These are phyloP conservation scores for Dactylellina sp. DNA, from an alignment of 2,329 filamentous ascomycete genomes.

Conservation along the genomic window DNA sequence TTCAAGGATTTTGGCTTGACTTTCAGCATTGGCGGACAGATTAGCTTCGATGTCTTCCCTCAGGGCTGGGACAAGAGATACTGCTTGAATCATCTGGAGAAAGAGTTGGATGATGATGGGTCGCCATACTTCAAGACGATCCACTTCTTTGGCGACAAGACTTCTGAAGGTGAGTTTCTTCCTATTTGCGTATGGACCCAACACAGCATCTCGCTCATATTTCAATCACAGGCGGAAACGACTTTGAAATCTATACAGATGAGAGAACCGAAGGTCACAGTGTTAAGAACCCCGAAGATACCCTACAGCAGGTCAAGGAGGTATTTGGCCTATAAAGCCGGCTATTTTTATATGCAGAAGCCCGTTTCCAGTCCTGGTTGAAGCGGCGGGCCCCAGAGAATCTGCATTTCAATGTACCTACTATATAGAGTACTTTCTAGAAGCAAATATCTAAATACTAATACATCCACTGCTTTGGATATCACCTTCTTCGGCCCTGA, in stretches of 20 bases:
- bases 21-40: constrained; percentile 95
- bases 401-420: no score
- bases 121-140: constrained; percentile 69
- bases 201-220: background rate
- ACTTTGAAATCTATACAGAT: constrained; percentile 92
- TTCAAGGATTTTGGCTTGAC: constrained; percentile 88
- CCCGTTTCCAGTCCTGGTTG: background rate
- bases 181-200: background rate
- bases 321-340: constrained; percentile 74
- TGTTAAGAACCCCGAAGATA: constrained; percentile 85
- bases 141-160: constrained; percentile 99
- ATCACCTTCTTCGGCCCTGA: no score
- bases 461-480: no score
- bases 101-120: constrained; percentile 70
- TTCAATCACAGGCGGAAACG: constrained; percentile 77
- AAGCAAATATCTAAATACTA: no score
- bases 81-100: constrained; percentile 87
- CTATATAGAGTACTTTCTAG: no score
- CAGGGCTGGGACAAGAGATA: constrained; percentile 99
- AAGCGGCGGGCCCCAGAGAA: background rate
- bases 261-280: constrained; percentile 84
- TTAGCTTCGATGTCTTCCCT: constrained; percentile 98
- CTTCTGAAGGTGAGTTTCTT: constrained; percentile 70
- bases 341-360: no score
- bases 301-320: constrained; percentile 81